A percentile compares a stretch with the other conserved stretches of the same genome.
Conservation (phyloP, 2,329 filamentous ascomycete species). For the Rutstroemia sydowiana region DNA sequence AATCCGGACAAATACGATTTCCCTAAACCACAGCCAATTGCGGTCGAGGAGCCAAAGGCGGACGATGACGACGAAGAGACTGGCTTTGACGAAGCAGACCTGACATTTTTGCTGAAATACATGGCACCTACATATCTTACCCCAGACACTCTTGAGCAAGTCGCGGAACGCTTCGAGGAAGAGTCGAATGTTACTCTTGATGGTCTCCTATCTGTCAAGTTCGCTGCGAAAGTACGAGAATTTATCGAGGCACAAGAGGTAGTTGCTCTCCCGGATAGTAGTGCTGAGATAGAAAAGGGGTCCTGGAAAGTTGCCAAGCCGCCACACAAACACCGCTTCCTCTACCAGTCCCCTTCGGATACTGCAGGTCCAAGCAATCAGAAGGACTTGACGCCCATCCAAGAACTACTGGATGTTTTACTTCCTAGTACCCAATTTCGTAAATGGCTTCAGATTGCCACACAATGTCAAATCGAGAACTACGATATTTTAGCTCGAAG, state of each 20-base stretch:
- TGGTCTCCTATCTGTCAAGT: conserved; percentile 71
- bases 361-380: conserved; percentile 27
- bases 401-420: conserved; percentile 73
- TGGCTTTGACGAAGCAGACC: conserved; percentile 67
- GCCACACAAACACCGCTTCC: conserved; percentile 90
- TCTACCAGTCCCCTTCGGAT: conserved; percentile 61
- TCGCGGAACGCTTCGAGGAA: conserved; percentile 72
- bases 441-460: conserved; percentile 82
- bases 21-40: conserved; percentile 56
- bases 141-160: conserved; percentile 79
- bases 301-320: conserved; percentile 73
- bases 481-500: conserved; percentile 75
- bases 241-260: conserved; percentile 63
- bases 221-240: conserved; percentile 60
- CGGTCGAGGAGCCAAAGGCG: conserved; percentile 29
- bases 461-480: conserved; percentile 64
- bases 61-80: conserved; percentile 36
- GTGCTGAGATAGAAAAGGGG: conserved; percentile 50
- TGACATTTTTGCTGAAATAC: conserved; percentile 86
- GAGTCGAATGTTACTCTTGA: conserved; percentile 78
- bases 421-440: conserved; percentile 81
- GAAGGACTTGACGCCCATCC: conserved; percentile 50
- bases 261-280: conserved; percentile 37
- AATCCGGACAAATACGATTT: conserved; percentile 85
- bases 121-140: conserved; percentile 86